These are phyloP conservation scores for Rhizoclosmatium globosum DNA, from an alignment of 192 early-diverging fungal species.

Conservation along the genomic window DNA sequence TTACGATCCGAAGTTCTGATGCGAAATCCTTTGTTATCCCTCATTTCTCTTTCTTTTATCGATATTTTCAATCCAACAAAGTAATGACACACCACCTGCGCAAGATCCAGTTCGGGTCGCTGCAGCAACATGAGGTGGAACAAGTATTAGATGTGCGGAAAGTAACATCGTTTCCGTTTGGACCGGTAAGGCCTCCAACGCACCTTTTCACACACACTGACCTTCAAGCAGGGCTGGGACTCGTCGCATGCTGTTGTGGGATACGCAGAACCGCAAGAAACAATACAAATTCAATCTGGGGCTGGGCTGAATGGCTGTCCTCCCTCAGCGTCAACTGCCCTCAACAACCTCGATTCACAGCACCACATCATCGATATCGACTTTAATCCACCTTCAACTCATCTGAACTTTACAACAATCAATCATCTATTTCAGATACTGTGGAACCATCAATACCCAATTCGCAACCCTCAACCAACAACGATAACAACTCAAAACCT, in stretches of 20 bases:
- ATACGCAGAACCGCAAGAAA: not conserved
- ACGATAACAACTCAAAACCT: not conserved
- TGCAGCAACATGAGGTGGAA: not conserved
- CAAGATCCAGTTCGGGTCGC: not conserved
- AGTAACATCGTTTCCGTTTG: not conserved
- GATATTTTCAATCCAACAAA: too few relatives aligned
- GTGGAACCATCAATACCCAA: not conserved
- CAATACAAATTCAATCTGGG: not conserved
- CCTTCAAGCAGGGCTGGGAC: not conserved
- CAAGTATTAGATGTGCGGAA: constrained; percentile 2
- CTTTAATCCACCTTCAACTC: not conserved
- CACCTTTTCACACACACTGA: not conserved
- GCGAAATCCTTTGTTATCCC: too few relatives aligned
- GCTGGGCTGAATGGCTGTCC: not conserved
- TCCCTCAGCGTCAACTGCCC: not conserved
- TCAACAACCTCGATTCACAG: not conserved
- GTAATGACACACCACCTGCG: too few relatives aligned
- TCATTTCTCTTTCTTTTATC: too few relatives aligned
- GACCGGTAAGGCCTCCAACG: not conserved
- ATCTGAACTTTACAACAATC: not conserved
- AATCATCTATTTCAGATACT: not conserved
- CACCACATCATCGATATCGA: not conserved
- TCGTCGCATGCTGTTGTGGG: not conserved
- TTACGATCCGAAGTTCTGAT: too few relatives aligned
- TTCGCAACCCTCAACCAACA: too few relatives aligned